These are phyloP conservation scores for Cladosporium phlei DNA, from an alignment of 2,329 filamentous ascomycete genomes.

Conservation along the genomic window DNA sequence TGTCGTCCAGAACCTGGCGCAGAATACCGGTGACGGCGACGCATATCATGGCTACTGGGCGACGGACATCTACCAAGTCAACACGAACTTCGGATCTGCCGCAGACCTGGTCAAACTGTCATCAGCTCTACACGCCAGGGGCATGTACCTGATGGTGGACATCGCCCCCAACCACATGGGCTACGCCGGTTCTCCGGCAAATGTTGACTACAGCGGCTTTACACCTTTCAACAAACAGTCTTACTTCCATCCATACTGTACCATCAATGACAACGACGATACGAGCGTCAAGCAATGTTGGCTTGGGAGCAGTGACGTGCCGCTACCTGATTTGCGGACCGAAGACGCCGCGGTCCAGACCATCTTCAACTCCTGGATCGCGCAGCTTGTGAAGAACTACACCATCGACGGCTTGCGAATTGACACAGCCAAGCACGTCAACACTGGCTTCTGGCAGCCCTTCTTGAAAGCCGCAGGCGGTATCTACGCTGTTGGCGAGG, in stretches of 20 bases:
- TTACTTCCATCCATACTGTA: slow-evolving; percentile 49
- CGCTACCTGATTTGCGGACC: slow-evolving; percentile 42
- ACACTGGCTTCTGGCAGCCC: slow-evolving; percentile 25
- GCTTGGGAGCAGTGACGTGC: slow-evolving; percentile 44
- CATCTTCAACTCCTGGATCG: slow-evolving; percentile 36
- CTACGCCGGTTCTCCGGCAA: slow-evolving; percentile 17
- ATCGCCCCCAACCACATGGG: slow-evolving; percentile 40
- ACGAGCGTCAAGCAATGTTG: slow-evolving; percentile 35
- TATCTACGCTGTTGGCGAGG: slow-evolving; percentile 30
- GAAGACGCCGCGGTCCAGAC: slow-evolving; percentile 34
- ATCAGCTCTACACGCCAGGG: slow-evolving; percentile 38
- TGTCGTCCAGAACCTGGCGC: slow-evolving; percentile 26
- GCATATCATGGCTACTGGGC: slow-evolving; percentile 43
- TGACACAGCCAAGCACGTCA: slow-evolving; percentile 31
- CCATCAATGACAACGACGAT: slow-evolving; percentile 47
- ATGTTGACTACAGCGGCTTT: slow-evolving; percentile 24
- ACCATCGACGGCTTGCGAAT: slow-evolving; percentile 31
- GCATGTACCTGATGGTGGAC: slow-evolving; percentile 45
- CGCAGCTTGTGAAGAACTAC: slow-evolving; percentile 37
- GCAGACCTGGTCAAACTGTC: slow-evolving; percentile 39
- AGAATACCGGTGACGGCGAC: slow-evolving; percentile 29
- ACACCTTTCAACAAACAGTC: slow-evolving; percentile 36
- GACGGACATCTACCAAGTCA: slow-evolving; percentile 39
- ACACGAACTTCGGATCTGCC: slow-evolving; percentile 40
- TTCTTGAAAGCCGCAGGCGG: slow-evolving; percentile 25